Conservation (phyloP, 208 protist species). For the Entamoeba invadens region DNA sequence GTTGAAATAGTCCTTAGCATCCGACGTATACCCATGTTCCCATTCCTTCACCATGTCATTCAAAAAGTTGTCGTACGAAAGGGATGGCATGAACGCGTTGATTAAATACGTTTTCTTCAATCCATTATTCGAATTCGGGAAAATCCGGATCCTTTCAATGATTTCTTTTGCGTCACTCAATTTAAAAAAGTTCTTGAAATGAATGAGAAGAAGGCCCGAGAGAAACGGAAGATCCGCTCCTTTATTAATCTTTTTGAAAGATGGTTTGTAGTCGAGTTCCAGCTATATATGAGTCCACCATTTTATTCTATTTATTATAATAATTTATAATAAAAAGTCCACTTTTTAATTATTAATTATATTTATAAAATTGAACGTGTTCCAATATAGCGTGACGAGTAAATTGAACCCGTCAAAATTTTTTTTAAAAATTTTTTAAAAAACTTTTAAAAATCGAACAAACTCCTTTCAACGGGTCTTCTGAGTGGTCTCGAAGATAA, state of each 20-base stretch:
- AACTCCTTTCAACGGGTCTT: not conserved
- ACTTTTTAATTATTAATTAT: no score
- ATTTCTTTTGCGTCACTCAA: not conserved
- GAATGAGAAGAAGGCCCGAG: not conserved
- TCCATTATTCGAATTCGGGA: not conserved
- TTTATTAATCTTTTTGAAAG: not conserved
- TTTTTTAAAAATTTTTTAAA: no score
- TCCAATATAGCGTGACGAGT: no score
- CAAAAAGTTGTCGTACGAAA: not conserved
- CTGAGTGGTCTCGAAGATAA: not conserved
- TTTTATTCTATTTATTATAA: no score
- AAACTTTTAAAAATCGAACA: no score
- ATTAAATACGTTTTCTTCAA: not conserved
- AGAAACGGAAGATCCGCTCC: not conserved
- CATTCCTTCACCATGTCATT: not conserved
- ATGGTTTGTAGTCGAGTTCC: not conserved
- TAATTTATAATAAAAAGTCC: no score
- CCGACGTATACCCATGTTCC: not conserved
- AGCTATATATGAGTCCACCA: no score
- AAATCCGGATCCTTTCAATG: not conserved
- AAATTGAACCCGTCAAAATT: no score
- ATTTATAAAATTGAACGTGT: no score
- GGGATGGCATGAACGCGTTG: not conserved
- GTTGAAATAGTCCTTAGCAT: not conserved
- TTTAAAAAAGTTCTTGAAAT: constrained; percentile 1